phyloP scores from a whole-genome alignment of 169 alveolate species.

The Eimeria sp. region DNA sequence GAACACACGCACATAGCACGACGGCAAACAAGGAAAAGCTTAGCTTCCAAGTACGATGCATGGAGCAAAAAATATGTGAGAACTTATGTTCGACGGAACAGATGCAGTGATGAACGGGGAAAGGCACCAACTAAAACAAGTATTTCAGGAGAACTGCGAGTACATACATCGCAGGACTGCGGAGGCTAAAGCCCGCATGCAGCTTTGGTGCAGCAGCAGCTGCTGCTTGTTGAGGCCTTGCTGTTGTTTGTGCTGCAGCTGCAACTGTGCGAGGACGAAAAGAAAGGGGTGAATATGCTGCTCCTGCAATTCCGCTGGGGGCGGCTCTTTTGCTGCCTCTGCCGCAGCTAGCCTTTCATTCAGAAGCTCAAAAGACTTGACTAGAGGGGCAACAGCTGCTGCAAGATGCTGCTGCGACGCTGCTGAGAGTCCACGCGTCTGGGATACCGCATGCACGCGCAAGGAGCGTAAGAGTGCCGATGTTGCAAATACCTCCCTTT shows the following conservation, averaged over 20 bases:
- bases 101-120: no score
- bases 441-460: conserved; percentile 32
- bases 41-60: not conserved
- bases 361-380: conserved; percentile 54
- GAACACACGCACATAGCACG: not conserved
- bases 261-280: conserved; percentile 74
- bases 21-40: not conserved
- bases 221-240: conserved; percentile 74
- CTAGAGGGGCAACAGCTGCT: conserved; percentile 71
- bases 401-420: conserved; percentile 73
- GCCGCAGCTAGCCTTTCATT: conserved; percentile 64
- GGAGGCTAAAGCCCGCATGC: conserved; percentile 76
- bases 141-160: not conserved
- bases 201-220: conserved; percentile 75
- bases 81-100: not conserved
- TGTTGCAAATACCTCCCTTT: conserved; percentile 70
- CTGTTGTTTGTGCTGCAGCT: conserved; percentile 70
- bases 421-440: conserved; percentile 59
- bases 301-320: conserved; percentile 68
- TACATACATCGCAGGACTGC: conserved; percentile 71
- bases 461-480: conserved; percentile 58
- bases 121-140: not conserved
- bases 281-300: conserved; percentile 79
- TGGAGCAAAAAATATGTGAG: not conserved
- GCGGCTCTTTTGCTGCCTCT: conserved; percentile 66